These are phyloP conservation scores for Ogataea pilisensis DNA, from an alignment of 805 yeast genomes.

Conservation along the genomic window DNA sequence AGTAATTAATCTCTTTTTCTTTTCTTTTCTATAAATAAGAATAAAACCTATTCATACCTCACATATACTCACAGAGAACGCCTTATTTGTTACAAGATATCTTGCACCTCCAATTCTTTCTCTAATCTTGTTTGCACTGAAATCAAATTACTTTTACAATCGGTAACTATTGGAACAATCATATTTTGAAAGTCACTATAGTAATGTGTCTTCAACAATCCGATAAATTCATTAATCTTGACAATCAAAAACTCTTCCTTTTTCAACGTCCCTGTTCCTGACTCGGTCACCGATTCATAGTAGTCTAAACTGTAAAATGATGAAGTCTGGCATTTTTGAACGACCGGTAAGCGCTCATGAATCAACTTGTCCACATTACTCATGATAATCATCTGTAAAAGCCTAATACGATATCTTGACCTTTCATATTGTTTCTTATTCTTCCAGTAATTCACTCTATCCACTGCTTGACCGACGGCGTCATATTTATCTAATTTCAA, in stretches of 20 bases:
- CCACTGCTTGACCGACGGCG: background rate
- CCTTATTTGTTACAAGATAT: conserved; percentile 4
- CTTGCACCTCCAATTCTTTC: conserved; percentile 14
- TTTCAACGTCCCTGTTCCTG: conserved; percentile 5
- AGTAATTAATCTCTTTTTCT: background rate
- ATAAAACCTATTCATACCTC: too few species aligned
- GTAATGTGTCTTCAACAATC: conserved; percentile 12
- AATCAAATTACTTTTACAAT: conserved; percentile 16
- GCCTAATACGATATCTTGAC: conserved; percentile 12
- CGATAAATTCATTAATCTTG: conserved; percentile 7
- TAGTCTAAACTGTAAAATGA: background rate
- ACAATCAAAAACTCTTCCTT: conserved; percentile 14
- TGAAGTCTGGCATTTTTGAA: background rate
- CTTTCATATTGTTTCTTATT: conserved; percentile 9
- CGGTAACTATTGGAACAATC: conserved; percentile 21
- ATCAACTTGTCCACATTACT: conserved; percentile 6
- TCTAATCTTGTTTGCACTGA: conserved; percentile 15
- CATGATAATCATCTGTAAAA: conserved; percentile 19
- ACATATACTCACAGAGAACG: too few species aligned
- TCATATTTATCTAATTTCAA: background rate
- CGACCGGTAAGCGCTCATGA: background rate
- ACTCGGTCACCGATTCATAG: background rate
- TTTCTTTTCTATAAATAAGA: too few species aligned
- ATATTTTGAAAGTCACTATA: conserved; percentile 12
- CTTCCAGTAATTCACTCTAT: conserved; percentile 4